Base-by-base conservation (phyloP, 768 basidiomycete genomes). In the Suillus placidus region DNA sequence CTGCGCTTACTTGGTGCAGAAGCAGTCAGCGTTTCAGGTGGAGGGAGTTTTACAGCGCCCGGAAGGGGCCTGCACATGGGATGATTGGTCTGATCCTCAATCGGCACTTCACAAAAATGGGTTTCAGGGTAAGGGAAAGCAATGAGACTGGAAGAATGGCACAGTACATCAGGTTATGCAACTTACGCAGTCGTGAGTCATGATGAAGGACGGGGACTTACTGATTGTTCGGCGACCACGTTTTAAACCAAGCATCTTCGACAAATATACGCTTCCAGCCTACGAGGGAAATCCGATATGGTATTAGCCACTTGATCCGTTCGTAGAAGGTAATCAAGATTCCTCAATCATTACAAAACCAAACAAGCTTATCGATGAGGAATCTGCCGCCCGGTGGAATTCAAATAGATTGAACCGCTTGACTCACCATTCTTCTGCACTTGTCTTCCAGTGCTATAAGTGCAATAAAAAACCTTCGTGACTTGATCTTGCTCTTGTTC, bases 251-350 rank as follows among this genome's bases (percentile, higher is more conserved):
- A 9, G 66, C 52, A 14, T 84, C 82, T n/a, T 78, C 67, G 1
- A 84, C 74, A 38, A 79, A 73, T 23, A 84, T 75, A 13, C 81
- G 78, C 69, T 83, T 85, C 83, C 83, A 84, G 8, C 83, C 83
- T 84, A 14, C 26, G 32, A 61, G 13, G 14, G 40, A 69, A 10
- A 37, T 45, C 23, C 14, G 64, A 60, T 61, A 58, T 26, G 10
- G 32, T 51, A 63, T n/a, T 40, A 49, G 52, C 18, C 13, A 37
- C 43, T 4, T 26, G 57, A 30, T 40, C 37, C 57, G 23, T 55
- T 37, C 54, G 35, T 55, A 55, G 54, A 55, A 55, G 54, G 54
- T 38, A 26, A 58, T 40, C 18, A 40, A 38, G 14, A n/a, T n/a
- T n/a, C n/a, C n/a, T n/a, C n/a, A n/a, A n/a, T n/a, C n/a, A n/a